These are phyloP conservation scores for Citropsis articulata DNA, from an alignment of 345 rosid genomes.

Conservation along the genomic window DNA sequence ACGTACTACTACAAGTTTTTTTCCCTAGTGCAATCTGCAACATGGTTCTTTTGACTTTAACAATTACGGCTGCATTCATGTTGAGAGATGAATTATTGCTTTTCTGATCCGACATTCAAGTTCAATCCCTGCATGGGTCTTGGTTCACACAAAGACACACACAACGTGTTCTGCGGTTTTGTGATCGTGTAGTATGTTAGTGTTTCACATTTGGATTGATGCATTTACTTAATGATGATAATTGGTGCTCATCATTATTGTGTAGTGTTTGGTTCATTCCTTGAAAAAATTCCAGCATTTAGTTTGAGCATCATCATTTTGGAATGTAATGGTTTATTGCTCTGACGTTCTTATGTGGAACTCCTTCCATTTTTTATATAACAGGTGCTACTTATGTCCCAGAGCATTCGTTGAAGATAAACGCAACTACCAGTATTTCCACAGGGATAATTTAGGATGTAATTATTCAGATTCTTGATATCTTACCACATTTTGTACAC, in stretches of 20 bases:
- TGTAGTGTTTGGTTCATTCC: constrained; percentile 3
- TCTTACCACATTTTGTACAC: constrained; percentile 16
- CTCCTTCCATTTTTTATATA: constrained; percentile 12
- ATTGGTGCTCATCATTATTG: neutral
- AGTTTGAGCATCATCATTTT: neutral
- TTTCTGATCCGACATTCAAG: neutral
- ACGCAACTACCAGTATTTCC: constrained; percentile 85
- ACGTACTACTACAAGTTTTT: neutral
- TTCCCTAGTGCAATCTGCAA: neutral
- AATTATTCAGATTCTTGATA: neutral
- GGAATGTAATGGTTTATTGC: neutral
- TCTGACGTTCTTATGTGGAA: neutral
- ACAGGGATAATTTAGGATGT: constrained; percentile 53
- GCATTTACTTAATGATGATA: too few species aligned
- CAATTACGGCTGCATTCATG: neutral
- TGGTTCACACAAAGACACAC: neutral
- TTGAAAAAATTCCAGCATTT: neutral
- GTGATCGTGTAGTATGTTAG: too few species aligned
- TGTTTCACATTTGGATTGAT: too few species aligned
- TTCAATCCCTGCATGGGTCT: neutral
- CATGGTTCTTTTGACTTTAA: neutral
- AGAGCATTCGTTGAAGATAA: constrained; percentile 86
- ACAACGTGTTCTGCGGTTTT: too few species aligned
- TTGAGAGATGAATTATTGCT: neutral
- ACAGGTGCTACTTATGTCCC: constrained; percentile 89